Conservation (phyloP, 345 rosid genomes). For the Geranium rotundifolium region DNA sequence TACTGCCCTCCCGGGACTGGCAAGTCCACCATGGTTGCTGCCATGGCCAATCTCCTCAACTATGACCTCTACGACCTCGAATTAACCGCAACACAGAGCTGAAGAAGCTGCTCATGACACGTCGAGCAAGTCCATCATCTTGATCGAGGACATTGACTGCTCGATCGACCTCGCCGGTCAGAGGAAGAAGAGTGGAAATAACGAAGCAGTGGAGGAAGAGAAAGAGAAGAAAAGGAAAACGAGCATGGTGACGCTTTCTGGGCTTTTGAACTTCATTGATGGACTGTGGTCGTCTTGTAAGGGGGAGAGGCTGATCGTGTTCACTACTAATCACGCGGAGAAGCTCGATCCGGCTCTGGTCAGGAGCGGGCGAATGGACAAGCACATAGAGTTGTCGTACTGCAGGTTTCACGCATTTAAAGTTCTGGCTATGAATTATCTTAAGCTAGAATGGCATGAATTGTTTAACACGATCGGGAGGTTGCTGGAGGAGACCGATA, state of each 20-base stretch:
- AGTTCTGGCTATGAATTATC: slow-evolving; percentile 34
- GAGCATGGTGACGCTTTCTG: slow-evolving; percentile 39
- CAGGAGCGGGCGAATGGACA: slow-evolving; percentile 47
- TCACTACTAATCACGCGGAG: slow-evolving; percentile 31
- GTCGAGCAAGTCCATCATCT: slow-evolving; percentile 20
- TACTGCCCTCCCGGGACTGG: slow-evolving; percentile 37
- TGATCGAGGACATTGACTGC: slow-evolving; percentile 38
- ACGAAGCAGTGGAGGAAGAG: slow-evolving; percentile 4
- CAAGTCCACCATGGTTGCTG: slow-evolving; percentile 28
- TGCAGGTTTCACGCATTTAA: slow-evolving; percentile 36
- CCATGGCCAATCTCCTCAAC: slow-evolving; percentile 28
- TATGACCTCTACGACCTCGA: slow-evolving; percentile 32
- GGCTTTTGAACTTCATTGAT: slow-evolving; percentile 38
- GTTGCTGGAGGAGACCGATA: slow-evolving; percentile 22
- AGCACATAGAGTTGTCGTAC: slow-evolving; percentile 33
- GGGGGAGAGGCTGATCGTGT: slow-evolving; percentile 33
- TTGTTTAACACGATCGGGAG: slow-evolving; percentile 12
- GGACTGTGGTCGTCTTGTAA: slow-evolving; percentile 45
- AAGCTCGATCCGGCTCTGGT: slow-evolving; percentile 39
- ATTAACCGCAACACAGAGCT: slow-evolving; percentile 26
- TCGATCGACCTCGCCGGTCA: slow-evolving; percentile 27
- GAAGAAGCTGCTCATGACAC: slow-evolving; percentile 27
- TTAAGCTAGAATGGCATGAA: slow-evolving; percentile 18
- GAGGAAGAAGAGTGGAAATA: slow-evolving; percentile 12
- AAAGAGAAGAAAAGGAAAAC: slow-evolving; percentile 5